Evolutionary conservation across 2,329 filamentous ascomycete genomes (phyloP), one percentile per base, ranked within the genome.

Genomic region (Leptographium wingfieldii): DNA sequence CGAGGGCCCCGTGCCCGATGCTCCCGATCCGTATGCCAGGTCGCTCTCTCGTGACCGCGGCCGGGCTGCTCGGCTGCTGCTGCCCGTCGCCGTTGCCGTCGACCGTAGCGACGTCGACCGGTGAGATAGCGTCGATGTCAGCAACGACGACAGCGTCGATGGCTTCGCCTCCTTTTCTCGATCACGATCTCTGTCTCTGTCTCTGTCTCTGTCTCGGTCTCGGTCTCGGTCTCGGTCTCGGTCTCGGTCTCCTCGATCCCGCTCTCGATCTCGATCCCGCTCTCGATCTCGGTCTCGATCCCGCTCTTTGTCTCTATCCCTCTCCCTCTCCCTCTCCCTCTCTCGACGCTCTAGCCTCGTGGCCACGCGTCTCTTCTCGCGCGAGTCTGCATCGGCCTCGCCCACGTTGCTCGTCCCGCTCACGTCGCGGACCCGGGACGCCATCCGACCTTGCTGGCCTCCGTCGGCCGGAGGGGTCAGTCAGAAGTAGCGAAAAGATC

Each of bases 21-120:
- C 22, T 22, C 22, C 22, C 22, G 22, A 22, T 1, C 58, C 58
- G 25, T 48, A 60, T 10, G 61, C 46, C 25, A 63, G 59, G 11
- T 65, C 63, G 57, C 63, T 65, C 60, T 64, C 62, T 49, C 38
- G 58, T 1, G 59, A 22, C 27, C 61, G 60, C 12, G 51, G 19
- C 31, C 61, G 62, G 19, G 60, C 43, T 31, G 62, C 40, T 16
- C 61, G 59, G 12, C 56, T 25, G 0, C 22, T 22, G 22, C 22
- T 22, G 22, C 22, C 22, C 22, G 22, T 22, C 22, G 57, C 46
- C 19, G 53, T 33, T 4, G 59, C 49, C 5, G 62, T 29, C 6
- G 63, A 61, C 27, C 46, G 56, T 49, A n/a, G 56, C 7, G 56
- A 35, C 2, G 22, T 19, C 35, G 43, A 48, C 48, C 46, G 57